Base-by-base conservation (phyloP, 345 rosid genomes). In the Eucalyptus melliodora region DNA sequence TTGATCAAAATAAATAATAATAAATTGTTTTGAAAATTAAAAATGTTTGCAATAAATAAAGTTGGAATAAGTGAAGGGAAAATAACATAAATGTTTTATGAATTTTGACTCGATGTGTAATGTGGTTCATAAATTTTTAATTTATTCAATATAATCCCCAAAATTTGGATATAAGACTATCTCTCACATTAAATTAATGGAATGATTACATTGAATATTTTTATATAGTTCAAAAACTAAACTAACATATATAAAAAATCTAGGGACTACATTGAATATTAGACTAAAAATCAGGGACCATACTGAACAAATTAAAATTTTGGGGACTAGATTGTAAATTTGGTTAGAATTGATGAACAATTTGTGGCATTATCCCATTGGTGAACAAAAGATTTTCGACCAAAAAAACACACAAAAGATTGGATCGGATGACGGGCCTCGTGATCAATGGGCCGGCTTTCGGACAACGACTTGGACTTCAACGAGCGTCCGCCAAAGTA, bases 271-370 rank as follows among this genome's bases (percentile, higher is more conserved):
- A 19, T 19, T 53, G 2, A 53, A 8, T 53, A 53, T 53, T 53
- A 53, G 0, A 53, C 26, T 53, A 53, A 53, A 0, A 53, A 19
- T 8, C 0, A 19, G 0, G 4, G 1, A 53, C 0, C 4, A 53
- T 51, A 51, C 3, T 53, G 10, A 19, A 53, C 4, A 19, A 53
- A 53, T 7, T 53, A 53, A 53, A 53, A 19, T 53, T 53, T 17
- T 19, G 19, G 9, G 0, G 1, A 7, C 24, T 7, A 17, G 2
- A 53, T 53, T 53, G 4, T 53, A 19, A 53, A 53, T 53, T 53
- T 0, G 24, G 56, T 53, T 53, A 53, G 1, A 53, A 7, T 53
- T 19, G 24, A 53, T 53, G 56, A 53, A 53, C 21, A 50, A 50
- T 50, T 50, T 50, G 55, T 50, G 55, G 55, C 55, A 50, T 50